Evolutionary conservation across 257 asterid species (phyloP), one percentile per base, ranked within the genome.

Genomic region (Ocimum tenuiflorum): DNA sequence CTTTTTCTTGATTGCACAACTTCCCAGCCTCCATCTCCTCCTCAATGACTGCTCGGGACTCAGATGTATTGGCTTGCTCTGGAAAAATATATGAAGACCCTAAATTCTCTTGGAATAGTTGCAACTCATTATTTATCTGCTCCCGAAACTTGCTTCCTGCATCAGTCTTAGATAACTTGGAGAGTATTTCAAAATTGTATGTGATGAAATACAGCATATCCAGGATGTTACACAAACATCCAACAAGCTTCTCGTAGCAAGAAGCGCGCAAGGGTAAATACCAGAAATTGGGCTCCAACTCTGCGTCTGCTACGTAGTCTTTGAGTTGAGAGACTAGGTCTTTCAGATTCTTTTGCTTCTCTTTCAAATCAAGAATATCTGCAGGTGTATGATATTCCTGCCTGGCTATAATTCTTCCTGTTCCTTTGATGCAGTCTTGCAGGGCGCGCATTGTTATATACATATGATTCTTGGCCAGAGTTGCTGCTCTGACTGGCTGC

Each of bases 231-330:
- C 83, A 63, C 70, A 80, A 38, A 4, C 83, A 73, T 20, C 15
- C 54, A 8, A 74, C 74, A 42, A 87, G 73, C 75, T 80, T 83
- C 77, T 68, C 64, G 77, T 85, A 86, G 68, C 73, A 71, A 39
- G 81, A 55, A 20, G 64, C 39, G 8, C 74, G 81, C 49, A 85
- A 89, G 29, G 95, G 86, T n/a, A 78, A 60, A 64, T 77, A 85
- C 88, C 89, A 87, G 76, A 85, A 85, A 60, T 71, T 71, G 0
- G 92, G 95, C 68, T 85, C 95, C 70, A 71, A 33, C 62, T 76
- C 86, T 49, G 95, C 86, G 31, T 85, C 86, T 56, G 63, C 60
- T 9, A 67, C 73, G 38, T 62, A 59, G 46, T 67, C 80, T 19
- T 68, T 60, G 17, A 88, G 77, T 39, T 76, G 78, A 29, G 31